Percentiles rank a stretch among this genome's conserved stretches.
phyloP scores from a whole-genome alignment of 371 early-diverging fungal species.

The Syncephalastrum monosporum region DNA sequence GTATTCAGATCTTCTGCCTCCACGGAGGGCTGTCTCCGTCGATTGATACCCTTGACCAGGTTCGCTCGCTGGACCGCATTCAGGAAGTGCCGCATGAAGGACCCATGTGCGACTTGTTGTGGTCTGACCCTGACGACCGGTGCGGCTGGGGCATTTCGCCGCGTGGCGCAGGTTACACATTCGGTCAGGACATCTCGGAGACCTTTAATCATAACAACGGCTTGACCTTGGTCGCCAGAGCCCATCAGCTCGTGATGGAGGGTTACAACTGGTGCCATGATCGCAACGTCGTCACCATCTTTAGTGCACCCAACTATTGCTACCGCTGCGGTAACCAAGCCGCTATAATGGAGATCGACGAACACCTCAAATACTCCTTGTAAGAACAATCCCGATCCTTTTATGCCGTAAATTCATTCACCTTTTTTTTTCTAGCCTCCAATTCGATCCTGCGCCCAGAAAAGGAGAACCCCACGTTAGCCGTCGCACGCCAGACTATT shows the following conservation, averaged over 20 bases:
- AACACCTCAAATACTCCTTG: constrained; percentile 91
- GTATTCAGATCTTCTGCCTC: constrained; percentile 83
- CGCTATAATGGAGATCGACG: constrained; percentile 95
- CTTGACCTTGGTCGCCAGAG: constrained; percentile 91
- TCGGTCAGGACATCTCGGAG: constrained; percentile 96
- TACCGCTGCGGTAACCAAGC: constrained; percentile 99
- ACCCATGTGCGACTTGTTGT: constrained; percentile 96
- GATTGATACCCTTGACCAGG: constrained; percentile 96
- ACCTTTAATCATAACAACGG: constrained; percentile 98
- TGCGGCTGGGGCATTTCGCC: constrained; percentile 98
- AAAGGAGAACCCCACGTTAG: constrained; percentile 97
- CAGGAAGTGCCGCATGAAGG: constrained; percentile 99
- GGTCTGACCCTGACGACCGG: constrained; percentile 99
- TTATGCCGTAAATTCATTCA: neutral
- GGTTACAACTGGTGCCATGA: constrained; percentile 99
- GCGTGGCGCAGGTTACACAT: constrained; percentile 98
- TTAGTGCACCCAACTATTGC: constrained; percentile 99
- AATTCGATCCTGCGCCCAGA: constrained; percentile 99
- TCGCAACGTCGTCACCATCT: constrained; percentile 98
- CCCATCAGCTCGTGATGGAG: constrained; percentile 95
- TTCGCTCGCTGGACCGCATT: constrained; percentile 94
- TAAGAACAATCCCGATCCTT: constrained; percentile 40
- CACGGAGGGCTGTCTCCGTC: constrained; percentile 99
- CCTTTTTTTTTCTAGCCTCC: constrained; percentile 62
- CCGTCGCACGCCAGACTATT: constrained; percentile 98